A percentile compares a stretch with the other conserved stretches of the same genome.
Evolutionary conservation across 2,329 filamentous ascomycete species (phyloP).

Genomic region (Westerdykella ornata): DNA sequence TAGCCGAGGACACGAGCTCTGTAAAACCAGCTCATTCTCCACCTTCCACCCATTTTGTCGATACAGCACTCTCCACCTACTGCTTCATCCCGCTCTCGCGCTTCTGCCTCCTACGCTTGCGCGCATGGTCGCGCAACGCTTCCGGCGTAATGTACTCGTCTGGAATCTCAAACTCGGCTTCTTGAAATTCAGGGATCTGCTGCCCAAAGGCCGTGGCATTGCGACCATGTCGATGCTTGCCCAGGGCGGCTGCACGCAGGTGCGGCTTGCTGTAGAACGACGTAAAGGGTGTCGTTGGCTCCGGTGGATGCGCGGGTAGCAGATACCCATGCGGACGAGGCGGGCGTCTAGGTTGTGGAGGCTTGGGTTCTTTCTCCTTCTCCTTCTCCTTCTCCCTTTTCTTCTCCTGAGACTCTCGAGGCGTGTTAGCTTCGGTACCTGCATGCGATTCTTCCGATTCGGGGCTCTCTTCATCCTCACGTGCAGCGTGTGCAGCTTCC

Average conservation of each 20-base stretch:
- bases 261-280: constrained; percentile 81
- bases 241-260: constrained; percentile 72
- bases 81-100: constrained; percentile 40
- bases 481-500: constrained; percentile 53
- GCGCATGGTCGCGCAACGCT: constrained; percentile 50
- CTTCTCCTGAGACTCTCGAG: constrained; percentile 41
- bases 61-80: not conserved
- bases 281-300: constrained; percentile 58
- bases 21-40: too few relatives aligned
- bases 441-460: constrained; percentile 27
- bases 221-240: constrained; percentile 61
- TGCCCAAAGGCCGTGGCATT: constrained; percentile 75
- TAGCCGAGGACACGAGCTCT: too few relatives aligned
- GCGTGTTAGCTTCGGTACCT: constrained; percentile 7
- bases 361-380: constrained; percentile 28
- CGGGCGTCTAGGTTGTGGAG: constrained; percentile 26
- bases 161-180: constrained; percentile 69
- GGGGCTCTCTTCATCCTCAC: constrained; percentile 42
- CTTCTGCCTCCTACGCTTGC: constrained; percentile 57
- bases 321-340: constrained; percentile 30
- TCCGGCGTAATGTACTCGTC: constrained; percentile 52
- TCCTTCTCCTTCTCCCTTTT: constrained; percentile 37
- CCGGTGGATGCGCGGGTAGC: constrained; percentile 22
- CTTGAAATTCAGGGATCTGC: constrained; percentile 64
- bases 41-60: too few relatives aligned